Percentiles rank a stretch among this genome's conserved stretches.
Evolutionary conservation across 495 filamentous ascomycete species (phyloP).

Genomic region (Lasiosphaeria miniovina): DNA sequence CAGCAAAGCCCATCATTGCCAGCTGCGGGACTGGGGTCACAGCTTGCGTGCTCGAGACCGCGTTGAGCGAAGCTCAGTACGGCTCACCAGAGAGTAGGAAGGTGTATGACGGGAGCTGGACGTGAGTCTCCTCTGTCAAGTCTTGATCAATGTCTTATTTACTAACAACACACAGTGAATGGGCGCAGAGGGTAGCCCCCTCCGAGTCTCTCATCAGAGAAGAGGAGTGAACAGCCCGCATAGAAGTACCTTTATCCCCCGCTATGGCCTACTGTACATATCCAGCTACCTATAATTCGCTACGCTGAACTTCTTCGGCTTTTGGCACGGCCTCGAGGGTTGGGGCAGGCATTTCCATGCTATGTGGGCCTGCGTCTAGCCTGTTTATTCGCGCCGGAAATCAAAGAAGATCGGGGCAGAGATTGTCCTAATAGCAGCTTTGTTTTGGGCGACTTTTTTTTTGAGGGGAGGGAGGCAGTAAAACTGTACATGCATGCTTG

Average conservation of each 20-base stretch:
- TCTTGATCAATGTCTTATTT: not conserved
- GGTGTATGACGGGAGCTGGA: slow-evolving; percentile 97
- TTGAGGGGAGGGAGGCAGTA: too few species aligned
- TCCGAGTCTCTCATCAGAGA: slow-evolving; percentile 40
- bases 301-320: not conserved
- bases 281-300: not conserved
- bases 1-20: slow-evolving; percentile 79
- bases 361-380: too few species aligned
- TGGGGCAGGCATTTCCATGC: not conserved
- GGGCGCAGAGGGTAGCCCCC: slow-evolving; percentile 59
- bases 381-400: too few species aligned
- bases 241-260: not conserved
- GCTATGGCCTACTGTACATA: not conserved
- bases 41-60: slow-evolving; percentile 87
- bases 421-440: too few species aligned
- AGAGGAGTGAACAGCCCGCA: slow-evolving; percentile 3
- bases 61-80: slow-evolving; percentile 73
- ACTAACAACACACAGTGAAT: slow-evolving; percentile 53
- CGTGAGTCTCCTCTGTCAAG: slow-evolving; percentile 59
- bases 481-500: too few species aligned
- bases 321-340: not conserved
- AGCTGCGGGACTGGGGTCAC: slow-evolving; percentile 94
- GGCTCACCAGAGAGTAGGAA: slow-evolving; percentile 63
- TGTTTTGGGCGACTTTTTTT: too few species aligned
- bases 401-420: too few species aligned